Conservation (phyloP, 331 rosid species). For the Spiraea crenata region DNA sequence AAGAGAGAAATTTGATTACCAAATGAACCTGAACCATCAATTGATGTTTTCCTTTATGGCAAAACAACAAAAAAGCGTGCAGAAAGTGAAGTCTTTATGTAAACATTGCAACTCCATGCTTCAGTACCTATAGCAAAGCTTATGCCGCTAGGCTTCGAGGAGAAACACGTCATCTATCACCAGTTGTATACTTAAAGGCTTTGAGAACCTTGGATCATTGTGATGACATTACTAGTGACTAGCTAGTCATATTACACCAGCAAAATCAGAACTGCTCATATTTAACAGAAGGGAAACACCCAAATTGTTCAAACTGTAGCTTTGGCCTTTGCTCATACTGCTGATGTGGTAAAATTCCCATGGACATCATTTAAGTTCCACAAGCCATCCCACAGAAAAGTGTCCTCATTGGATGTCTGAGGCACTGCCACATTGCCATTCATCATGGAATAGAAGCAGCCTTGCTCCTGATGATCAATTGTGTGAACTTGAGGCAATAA, state of each 20-base stretch:
- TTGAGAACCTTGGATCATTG: neutral
- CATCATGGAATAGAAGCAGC: constrained; percentile 47
- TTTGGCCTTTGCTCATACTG: constrained; percentile 40
- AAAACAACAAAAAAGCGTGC: no score
- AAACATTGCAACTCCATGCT: neutral
- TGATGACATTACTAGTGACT: neutral
- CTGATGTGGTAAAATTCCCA: constrained; percentile 34
- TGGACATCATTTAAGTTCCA: constrained; percentile 77
- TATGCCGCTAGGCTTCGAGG: no score
- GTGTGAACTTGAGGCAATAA: constrained; percentile 39
- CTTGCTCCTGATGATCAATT: constrained; percentile 35
- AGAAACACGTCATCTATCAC: no score
- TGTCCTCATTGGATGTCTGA: constrained; percentile 53
- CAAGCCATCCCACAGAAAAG: constrained; percentile 61
- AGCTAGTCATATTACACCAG: neutral
- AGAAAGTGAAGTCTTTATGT: neutral
- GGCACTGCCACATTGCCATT: constrained; percentile 26
- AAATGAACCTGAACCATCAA: no score
- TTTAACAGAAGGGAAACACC: constrained; percentile 54
- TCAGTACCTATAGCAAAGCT: neutral
- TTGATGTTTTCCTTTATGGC: no score
- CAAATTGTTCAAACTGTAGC: constrained; percentile 40
- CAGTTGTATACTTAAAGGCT: neutral
- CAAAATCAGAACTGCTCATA: neutral
- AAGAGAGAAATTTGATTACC: no score